phyloP scores from a whole-genome alignment of 495 filamentous ascomycete genomes.

The Aspergillus baeticus region DNA sequence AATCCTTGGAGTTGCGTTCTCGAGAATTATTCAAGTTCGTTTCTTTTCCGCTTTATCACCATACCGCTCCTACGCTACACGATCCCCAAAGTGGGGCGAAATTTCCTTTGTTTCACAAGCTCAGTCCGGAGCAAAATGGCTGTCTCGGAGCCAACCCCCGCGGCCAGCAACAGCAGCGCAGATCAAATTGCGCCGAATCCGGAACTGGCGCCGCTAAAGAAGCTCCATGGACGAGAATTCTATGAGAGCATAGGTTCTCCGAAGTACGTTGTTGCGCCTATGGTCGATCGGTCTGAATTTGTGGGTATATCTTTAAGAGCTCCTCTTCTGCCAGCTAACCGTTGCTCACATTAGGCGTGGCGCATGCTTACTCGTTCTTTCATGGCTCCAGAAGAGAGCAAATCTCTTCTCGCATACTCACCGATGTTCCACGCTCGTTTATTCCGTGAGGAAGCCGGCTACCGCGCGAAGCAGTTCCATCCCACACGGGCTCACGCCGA shows the following conservation, averaged over 20 bases:
- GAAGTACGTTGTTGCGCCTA: constrained; percentile 86
- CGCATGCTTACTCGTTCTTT: constrained; percentile 91
- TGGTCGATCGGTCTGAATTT: constrained; percentile 98
- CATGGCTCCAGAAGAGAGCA: constrained; percentile 59
- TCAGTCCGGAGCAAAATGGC: constrained; percentile 27
- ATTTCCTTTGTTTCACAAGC: constrained; percentile 8
- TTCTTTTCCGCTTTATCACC: constrained; percentile 13
- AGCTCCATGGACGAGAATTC: constrained; percentile 81
- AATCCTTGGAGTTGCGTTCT: not conserved
- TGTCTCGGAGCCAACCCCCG: constrained; percentile 18
- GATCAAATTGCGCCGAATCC: constrained; percentile 23
- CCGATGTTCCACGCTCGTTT: constrained; percentile 94
- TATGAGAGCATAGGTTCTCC: constrained; percentile 92
- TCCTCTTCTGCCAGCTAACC: constrained; percentile 16
- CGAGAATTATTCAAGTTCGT: not conserved
- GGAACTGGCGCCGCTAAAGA: constrained; percentile 32
- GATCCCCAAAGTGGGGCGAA: constrained; percentile 32
- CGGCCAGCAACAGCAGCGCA: constrained; percentile 18
- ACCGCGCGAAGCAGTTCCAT: constrained; percentile 76
- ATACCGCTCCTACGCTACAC: constrained; percentile 34
- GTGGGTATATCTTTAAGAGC: constrained; percentile 48
- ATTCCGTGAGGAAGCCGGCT: constrained; percentile 70
- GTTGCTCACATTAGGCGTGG: constrained; percentile 66
- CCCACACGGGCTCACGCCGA: constrained; percentile 51
- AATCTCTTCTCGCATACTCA: constrained; percentile 74